Evolutionary conservation across 2,329 filamentous ascomycete genomes (phyloP).

Genomic region (Nigrospora sphaerica): DNA sequence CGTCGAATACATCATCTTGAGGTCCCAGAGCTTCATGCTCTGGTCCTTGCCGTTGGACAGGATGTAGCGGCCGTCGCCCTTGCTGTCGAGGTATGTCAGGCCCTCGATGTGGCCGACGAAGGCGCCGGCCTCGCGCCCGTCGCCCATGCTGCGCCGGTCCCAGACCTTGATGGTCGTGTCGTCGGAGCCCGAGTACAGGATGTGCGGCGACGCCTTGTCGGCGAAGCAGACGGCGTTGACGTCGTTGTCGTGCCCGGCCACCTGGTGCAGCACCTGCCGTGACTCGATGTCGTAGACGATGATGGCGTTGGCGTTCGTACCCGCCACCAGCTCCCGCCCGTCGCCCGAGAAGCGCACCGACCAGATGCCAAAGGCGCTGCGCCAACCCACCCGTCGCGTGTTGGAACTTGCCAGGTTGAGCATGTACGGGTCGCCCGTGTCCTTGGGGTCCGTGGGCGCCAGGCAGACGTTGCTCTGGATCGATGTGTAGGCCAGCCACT

Average conservation of each 20-base stretch:
- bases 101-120: conserved; percentile 63
- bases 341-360: conserved; percentile 90
- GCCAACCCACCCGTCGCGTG: conserved; percentile 16
- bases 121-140: conserved; percentile 62
- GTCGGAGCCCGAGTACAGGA: conserved; percentile 92
- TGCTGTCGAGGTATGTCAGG: conserved; percentile 62
- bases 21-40: conserved; percentile 94
- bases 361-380: conserved; percentile 62
- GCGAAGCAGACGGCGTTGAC: conserved; percentile 97
- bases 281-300: conserved; percentile 91
- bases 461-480: conserved; percentile 80
- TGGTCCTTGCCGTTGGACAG: conserved; percentile 95
- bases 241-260: conserved; percentile 76
- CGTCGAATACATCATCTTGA: conserved; percentile 79
- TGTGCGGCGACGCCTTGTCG: conserved; percentile 80
- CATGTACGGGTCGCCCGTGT: conserved; percentile 70
- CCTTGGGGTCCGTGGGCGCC: conserved; percentile 77
- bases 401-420: conserved; percentile 60
- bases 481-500: conserved; percentile 84
- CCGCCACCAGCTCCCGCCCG: conserved; percentile 82
- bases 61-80: conserved; percentile 71
- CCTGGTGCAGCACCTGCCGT: conserved; percentile 63
- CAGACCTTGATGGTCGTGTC: conserved; percentile 93
- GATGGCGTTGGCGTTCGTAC: conserved; percentile 71
- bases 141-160: conserved; percentile 89